Base-by-base conservation (phyloP, 1,284 basidiomycete species). In the Marasmius sp. region DNA sequence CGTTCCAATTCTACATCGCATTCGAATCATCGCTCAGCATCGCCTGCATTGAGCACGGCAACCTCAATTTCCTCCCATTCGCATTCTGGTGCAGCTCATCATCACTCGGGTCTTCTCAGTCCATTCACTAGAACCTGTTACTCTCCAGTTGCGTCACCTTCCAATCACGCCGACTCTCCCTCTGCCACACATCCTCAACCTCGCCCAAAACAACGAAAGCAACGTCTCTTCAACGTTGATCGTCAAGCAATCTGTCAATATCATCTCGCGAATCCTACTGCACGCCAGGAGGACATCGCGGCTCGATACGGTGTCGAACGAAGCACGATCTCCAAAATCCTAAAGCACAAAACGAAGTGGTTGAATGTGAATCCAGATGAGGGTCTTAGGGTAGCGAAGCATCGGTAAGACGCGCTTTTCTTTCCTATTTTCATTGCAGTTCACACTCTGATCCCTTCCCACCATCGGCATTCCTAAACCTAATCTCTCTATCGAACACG, bases 261-360 rank as follows among this genome's bases (percentile, higher is more conserved):
- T 74, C 83, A 87, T 67, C 74, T 81, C 56, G 75, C 85, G 3
- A 78, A 91, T 68, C 89, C 89, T 0, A 82, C 83, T 62, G 80
- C 84, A 20, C 82, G 88, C 61, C 93, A 95, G 72, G 92, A 94
- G 70, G 90, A 93, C 69, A 93, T 95, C 67, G 94, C 91, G 0
- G 75, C 76, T 11, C 75, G 78, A 45, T 96, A 90, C 71, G 85
- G 85, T 58, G 90, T 95, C 59, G 94, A 96, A 72, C 87, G 94
- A 56, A 94, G 92, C 74, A 96, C 94, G n/a, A 91, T 96, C 71
- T 93, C 90, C 76, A 95, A 96, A 78, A 95, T 95, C 65, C 81
- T 96, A 64, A 95, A 95, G 72, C 78, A 92, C 69, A 92, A 92
- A 75, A 81, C 84, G 16, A 87, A 87, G 68, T 96, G 94, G 94